These are phyloP conservation scores for Epithemia pelagica DNA, from an alignment of 108 stramenopile species.

Conservation along the genomic window DNA sequence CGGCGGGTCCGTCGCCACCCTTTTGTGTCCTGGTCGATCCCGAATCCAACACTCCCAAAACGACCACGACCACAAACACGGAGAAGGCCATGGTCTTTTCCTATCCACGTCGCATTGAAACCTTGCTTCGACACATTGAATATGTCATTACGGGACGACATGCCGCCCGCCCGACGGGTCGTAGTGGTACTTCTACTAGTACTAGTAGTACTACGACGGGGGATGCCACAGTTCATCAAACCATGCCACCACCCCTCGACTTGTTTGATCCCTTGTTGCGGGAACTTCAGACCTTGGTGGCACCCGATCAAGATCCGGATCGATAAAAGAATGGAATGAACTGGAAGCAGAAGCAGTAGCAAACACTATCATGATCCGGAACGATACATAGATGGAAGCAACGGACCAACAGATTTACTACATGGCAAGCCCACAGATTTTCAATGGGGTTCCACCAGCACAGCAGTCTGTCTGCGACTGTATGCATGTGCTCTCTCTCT, in stretches of 20 bases:
- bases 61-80: not conserved
- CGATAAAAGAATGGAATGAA: too few species aligned
- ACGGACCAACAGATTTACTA: too few species aligned
- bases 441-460: too few species aligned
- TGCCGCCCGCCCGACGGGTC: conserved; percentile 1
- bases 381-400: too few species aligned
- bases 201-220: not conserved
- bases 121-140: conserved; percentile 37
- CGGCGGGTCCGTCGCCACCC: not conserved
- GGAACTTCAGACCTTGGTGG: conserved; percentile 23
- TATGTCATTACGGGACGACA: conserved; percentile 23
- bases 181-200: not conserved
- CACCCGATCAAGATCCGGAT: not conserved
- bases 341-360: too few species aligned
- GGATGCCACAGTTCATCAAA: not conserved
- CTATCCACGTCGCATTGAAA: conserved; percentile 23
- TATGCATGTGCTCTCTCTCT: too few species aligned
- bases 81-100: not conserved
- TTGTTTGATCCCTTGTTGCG: conserved; percentile 32
- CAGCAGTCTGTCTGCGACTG: too few species aligned
- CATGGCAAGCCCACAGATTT: too few species aligned
- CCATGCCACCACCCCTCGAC: conserved; percentile 31
- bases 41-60: not conserved
- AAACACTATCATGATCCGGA: too few species aligned
- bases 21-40: not conserved